Conservation (phyloP, 1,284 basidiomycete genomes). For the Rhodotorula sp. region DNA sequence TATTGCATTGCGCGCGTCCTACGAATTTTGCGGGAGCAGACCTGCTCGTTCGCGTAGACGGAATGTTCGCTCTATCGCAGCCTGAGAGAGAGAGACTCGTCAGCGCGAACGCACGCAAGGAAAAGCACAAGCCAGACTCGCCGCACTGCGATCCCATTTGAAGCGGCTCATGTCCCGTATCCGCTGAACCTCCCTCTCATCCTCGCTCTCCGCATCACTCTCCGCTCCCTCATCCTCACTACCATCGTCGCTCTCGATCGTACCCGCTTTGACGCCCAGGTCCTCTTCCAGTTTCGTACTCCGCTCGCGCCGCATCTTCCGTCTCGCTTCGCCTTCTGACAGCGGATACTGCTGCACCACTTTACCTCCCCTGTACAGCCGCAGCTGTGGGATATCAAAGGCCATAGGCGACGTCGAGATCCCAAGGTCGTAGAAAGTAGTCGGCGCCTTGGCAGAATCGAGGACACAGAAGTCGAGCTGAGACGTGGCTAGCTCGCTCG, state of each 20-base stretch:
- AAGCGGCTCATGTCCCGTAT: constrained; percentile 15
- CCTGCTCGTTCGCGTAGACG: constrained; percentile 7
- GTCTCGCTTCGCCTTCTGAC: constrained; percentile 13
- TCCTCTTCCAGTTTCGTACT: neutral
- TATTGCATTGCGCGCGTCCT: neutral
- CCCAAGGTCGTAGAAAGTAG: constrained; percentile 35
- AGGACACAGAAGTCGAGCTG: constrained; percentile 19
- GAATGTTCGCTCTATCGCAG: constrained; percentile 9
- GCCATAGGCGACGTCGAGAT: constrained; percentile 27
- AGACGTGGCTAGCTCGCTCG: constrained; percentile 5
- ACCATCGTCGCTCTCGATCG: neutral
- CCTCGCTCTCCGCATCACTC: constrained; percentile 25
- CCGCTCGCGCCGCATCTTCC: neutral
- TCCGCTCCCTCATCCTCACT: constrained; percentile 3
- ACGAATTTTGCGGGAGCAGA: neutral
- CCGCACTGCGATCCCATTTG: constrained; percentile 30
- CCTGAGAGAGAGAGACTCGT: neutral
- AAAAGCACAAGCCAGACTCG: neutral
- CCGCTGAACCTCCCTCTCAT: constrained; percentile 31
- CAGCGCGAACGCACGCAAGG: no score
- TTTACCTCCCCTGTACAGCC: constrained; percentile 24
- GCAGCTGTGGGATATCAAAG: constrained; percentile 27
- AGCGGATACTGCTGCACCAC: constrained; percentile 18
- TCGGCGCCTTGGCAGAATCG: constrained; percentile 14
- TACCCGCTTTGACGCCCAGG: neutral